Evolutionary conservation across 139 green algal species (phyloP).

Genomic region (Chlorella sp.): DNA sequence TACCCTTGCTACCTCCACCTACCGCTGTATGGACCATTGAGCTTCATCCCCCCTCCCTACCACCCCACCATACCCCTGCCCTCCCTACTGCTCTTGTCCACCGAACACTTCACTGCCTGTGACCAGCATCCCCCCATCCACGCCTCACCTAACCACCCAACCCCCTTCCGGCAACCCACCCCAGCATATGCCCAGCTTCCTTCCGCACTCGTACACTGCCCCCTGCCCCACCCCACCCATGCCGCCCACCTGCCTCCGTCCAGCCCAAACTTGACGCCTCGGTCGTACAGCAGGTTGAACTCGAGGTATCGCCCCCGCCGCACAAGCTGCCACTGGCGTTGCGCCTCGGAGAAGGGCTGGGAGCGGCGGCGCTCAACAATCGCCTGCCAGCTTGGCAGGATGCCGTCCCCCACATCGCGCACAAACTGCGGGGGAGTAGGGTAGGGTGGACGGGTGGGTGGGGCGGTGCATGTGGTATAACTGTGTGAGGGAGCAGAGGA

Average conservation of each 20-base stretch:
- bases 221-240: neutral
- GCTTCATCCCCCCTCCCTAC: too few species aligned
- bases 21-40: too few species aligned
- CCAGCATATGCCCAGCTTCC: too few species aligned
- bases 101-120: neutral
- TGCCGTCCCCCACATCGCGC: constrained; percentile 65
- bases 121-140: too few species aligned
- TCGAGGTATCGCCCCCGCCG: constrained; percentile 92
- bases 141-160: too few species aligned
- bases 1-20: too few species aligned
- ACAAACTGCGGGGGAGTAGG: constrained; percentile 50
- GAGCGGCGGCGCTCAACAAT: constrained; percentile 66
- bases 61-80: too few species aligned
- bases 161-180: too few species aligned
- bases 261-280: constrained; percentile 90
- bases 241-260: constrained; percentile 20
- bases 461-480: neutral
- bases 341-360: constrained; percentile 66
- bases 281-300: constrained; percentile 99
- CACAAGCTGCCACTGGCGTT: constrained; percentile 93
- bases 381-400: constrained; percentile 78
- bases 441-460: neutral
- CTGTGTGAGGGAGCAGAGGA: too few species aligned
- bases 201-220: neutral
- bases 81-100: neutral